Percentiles rank a stretch among this genome's conserved stretches.
These are phyloP conservation scores for Jacaranda mimosifolia DNA, from an alignment of 257 asterid species.

Conservation along the genomic window DNA sequence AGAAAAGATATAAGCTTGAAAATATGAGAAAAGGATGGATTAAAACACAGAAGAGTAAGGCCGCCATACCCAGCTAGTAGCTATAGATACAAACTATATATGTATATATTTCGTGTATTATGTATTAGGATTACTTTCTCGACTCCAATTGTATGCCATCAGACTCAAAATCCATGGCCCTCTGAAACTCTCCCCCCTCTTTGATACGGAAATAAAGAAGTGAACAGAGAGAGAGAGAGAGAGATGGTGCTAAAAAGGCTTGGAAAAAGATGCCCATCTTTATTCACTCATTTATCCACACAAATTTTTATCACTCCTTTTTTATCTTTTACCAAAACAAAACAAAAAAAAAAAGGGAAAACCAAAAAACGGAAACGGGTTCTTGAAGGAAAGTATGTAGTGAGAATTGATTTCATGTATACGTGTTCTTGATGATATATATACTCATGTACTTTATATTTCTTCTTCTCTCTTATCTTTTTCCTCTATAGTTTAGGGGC, in stretches of 20 bases:
- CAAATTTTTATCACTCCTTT: constrained; percentile 29
- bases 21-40: neutral
- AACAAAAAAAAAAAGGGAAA: neutral
- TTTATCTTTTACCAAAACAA: constrained; percentile 22
- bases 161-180: constrained; percentile 43
- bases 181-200: constrained; percentile 47
- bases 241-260: constrained; percentile 57
- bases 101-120: constrained; percentile 6
- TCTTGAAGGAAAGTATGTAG: constrained; percentile 35
- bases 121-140: constrained; percentile 15
- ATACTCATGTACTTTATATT: constrained; percentile 19
- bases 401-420: constrained; percentile 25
- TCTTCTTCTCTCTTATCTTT: neutral
- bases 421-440: constrained; percentile 27
- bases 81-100: constrained; percentile 10
- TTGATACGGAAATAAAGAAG: constrained; percentile 50
- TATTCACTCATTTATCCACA: constrained; percentile 68
- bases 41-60: neutral
- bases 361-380: constrained; percentile 15
- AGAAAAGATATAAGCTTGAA: neutral
- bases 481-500: neutral
- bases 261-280: constrained; percentile 67
- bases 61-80: constrained; percentile 16
- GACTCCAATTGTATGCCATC: constrained; percentile 34
- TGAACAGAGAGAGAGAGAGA: constrained; percentile 42